A percentile compares a stretch with the other conserved stretches of the same genome.
These are phyloP conservation scores for Pyrus hybrid DNA, from an alignment of 331 rosid genomes.

Conservation along the genomic window DNA sequence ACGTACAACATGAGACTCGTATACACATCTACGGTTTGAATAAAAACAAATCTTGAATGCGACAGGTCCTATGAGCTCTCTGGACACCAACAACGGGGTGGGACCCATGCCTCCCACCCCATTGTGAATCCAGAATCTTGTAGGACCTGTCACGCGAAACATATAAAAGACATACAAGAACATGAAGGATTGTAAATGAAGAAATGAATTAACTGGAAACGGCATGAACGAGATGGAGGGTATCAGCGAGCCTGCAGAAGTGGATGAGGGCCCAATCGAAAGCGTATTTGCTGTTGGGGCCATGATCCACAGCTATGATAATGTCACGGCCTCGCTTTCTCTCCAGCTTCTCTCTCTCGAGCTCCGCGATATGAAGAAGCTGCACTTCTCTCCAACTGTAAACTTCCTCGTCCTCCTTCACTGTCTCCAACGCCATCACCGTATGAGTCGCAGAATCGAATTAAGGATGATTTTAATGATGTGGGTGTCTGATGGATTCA, in stretches of 20 bases:
- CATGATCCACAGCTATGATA: conserved; percentile 70
- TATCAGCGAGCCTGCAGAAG: conserved; percentile 68
- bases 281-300: conserved; percentile 69
- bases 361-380: conserved; percentile 46
- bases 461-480: not conserved
- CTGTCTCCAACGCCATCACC: conserved; percentile 41
- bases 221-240: conserved; percentile 68
- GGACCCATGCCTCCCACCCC: not conserved
- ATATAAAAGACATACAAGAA: not conserved
- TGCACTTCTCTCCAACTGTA: conserved; percentile 65
- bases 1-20: not conserved
- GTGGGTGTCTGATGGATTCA: not conserved
- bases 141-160: not conserved
- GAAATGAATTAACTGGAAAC: conserved; percentile 52
- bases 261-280: conserved; percentile 87
- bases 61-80: not conserved
- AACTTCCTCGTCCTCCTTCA: conserved; percentile 60
- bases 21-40: not conserved
- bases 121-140: not conserved
- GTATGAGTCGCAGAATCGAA: not conserved
- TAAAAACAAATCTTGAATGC: not conserved
- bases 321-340: conserved; percentile 72
- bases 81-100: not conserved
- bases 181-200: not conserved
- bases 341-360: conserved; percentile 63